Evolutionary conservation across 306 rosid genomes (phyloP).

Genomic region (Cucumis hystrix): DNA sequence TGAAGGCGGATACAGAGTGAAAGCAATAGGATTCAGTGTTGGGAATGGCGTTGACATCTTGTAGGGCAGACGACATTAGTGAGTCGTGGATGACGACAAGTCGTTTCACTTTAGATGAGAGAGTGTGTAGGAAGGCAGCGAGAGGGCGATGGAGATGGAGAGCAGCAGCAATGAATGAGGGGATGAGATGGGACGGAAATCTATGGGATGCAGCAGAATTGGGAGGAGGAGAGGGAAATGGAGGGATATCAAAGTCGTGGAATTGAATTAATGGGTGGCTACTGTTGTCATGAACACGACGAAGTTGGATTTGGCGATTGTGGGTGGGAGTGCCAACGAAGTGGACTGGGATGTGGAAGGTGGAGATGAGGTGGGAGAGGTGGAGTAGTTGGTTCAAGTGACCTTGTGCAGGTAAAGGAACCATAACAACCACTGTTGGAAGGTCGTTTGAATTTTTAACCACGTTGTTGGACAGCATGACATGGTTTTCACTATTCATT

Average conservation of each 20-base stretch:
- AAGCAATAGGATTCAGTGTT: conserved; percentile 46
- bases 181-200: conserved; percentile 62
- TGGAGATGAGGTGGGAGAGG: conserved; percentile 41
- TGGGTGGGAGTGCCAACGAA: conserved; percentile 41
- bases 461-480: neutral
- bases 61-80: conserved; percentile 41
- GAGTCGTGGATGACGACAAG: conserved; percentile 52
- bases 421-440: conserved; percentile 34
- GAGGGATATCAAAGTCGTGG: conserved; percentile 34
- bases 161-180: conserved; percentile 29
- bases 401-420: conserved; percentile 70
- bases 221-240: conserved; percentile 33
- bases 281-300: conserved; percentile 19
- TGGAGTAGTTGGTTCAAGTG: conserved; percentile 86
- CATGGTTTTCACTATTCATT: neutral
- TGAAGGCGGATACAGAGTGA: conserved; percentile 49
- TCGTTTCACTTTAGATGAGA: conserved; percentile 23
- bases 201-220: conserved; percentile 21
- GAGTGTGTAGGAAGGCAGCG: conserved; percentile 16
- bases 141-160: conserved; percentile 29
- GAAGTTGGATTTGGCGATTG: conserved; percentile 40
- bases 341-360: conserved; percentile 39
- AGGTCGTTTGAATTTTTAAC: neutral
- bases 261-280: conserved; percentile 22
- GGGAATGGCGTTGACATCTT: conserved; percentile 18